These are phyloP conservation scores for Patellifolia procumbens DNA, from an alignment of 179 eudicot species.

Conservation along the genomic window DNA sequence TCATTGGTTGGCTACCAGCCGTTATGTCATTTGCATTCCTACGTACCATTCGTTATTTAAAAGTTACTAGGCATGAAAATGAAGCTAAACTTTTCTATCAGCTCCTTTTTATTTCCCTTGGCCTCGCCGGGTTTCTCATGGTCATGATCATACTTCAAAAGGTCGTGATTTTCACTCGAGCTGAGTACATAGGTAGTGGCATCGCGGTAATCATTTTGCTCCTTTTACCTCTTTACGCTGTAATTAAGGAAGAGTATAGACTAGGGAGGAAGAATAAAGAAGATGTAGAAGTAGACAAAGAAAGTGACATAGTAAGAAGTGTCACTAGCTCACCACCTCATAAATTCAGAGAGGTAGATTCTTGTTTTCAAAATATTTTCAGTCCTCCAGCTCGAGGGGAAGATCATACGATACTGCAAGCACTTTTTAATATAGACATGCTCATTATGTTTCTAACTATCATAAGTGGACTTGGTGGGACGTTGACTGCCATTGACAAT, in stretches of 20 bases:
- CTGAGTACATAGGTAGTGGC: slow-evolving; percentile 25
- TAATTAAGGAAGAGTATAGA: slow-evolving; percentile 28
- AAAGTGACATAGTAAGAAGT: slow-evolving; percentile 15
- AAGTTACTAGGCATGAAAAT: slow-evolving; percentile 26
- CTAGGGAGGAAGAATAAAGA: slow-evolving; percentile 14
- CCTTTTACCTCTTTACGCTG: slow-evolving; percentile 18
- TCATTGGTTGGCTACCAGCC: slow-evolving; percentile 46
- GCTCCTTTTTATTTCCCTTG: slow-evolving; percentile 35
- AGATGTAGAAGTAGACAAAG: slow-evolving; percentile 14
- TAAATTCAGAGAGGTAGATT: slow-evolving; percentile 16
- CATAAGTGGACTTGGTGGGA: slow-evolving; percentile 35
- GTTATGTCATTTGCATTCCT: slow-evolving; percentile 31
- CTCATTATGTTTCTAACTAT: slow-evolving; percentile 31
- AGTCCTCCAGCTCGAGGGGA: slow-evolving; percentile 34
- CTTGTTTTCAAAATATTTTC: slow-evolving; percentile 29
- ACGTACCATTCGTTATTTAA: slow-evolving; percentile 29
- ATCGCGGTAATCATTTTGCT: slow-evolving; percentile 17
- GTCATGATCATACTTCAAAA: slow-evolving; percentile 31
- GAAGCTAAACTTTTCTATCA: slow-evolving; percentile 37
- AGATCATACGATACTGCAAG: slow-evolving; percentile 36
- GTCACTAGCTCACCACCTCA: background rate
- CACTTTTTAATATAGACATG: slow-evolving; percentile 35
- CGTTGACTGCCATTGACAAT: slow-evolving; percentile 35
- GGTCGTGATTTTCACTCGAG: slow-evolving; percentile 6
- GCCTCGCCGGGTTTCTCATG: slow-evolving; percentile 34